Evolutionary conservation across 108 stramenopile species (phyloP), one percentile per base, ranked within the genome.

Genomic region (Nitzschia palea): DNA sequence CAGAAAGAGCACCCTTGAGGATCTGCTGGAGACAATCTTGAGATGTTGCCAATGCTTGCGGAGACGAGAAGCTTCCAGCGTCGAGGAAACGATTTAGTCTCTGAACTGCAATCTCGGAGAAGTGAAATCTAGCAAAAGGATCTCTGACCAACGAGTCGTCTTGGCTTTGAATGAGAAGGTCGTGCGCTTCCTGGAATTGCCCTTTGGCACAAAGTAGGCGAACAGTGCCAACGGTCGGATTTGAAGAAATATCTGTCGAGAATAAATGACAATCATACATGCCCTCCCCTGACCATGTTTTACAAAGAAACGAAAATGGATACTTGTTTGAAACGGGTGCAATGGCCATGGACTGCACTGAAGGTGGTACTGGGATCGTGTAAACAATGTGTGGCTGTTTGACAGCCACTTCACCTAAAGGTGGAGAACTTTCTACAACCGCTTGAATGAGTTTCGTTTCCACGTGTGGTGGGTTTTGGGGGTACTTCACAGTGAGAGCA

Each of bases 101-200:
- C 52, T 71, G 50, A 2, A 88, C 57, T 12, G 82, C 70, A 55
- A 91, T 72, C 58, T 84, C 79, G 6, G 83, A 62, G 4, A 77
- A 65, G 62, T 80, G 60, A 59, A 88, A 73, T 56, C 84, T 29
- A 47, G 72, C 65, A 77, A 77, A 60, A 47, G 68, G 35, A 64
- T 79, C 62, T 43, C 64, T 43, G 25, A 78, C 33, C 56, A 77
- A 57, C 27, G 36, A 44, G 26, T 61, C 62, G 31, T 42, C 51
- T 29, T 66, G 47, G 42, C 65, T 44, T 25, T 77, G 48, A 33
- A 65, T 56, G 18, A 82, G 34, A 34, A 67, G 62, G 36, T 28
- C 44, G 25, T 74, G 67, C 4, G 85, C 86, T 30, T 80, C 69
- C 6, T 76, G 71, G 55, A 70, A 90, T 9, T 68, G 25, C n/a